Evolutionary conservation across 768 basidiomycete species (phyloP), one percentile per base, ranked within the genome.

Genomic region (Kwoniella sp.): DNA sequence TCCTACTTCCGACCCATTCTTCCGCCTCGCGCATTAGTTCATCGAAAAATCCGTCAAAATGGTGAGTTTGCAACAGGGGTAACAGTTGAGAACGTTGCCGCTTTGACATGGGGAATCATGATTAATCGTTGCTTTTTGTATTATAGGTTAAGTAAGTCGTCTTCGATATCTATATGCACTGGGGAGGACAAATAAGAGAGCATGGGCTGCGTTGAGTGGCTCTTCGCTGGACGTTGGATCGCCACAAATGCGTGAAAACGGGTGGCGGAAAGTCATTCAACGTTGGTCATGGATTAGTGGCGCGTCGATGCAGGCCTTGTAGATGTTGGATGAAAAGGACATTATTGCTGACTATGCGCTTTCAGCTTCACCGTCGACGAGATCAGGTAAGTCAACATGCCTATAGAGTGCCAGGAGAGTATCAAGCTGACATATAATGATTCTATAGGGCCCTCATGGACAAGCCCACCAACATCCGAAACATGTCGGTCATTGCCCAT

Each of bases 401-500:
- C 36, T 19, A 17, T 19, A 40, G 36, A 71, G 71, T 69, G n/a
- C n/a, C n/a, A n/a, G n/a, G n/a, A n/a, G n/a, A n/a, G n/a, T n/a
- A n/a, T n/a, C n/a, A n/a, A n/a, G n/a, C n/a, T n/a, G n/a, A n/a
- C n/a, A n/a, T n/a, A n/a, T n/a, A n/a, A n/a, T n/a, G n/a, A n/a
- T 25, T 40, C 7, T 13, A 33, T 49, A 30, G 48, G 48, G 22
- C 44, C 47, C 46, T 51, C 25, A 64, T 46, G 65, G 76, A 77
- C 76, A 59, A 60, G 33, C 73, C 76, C 22, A 77, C 76, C 71
- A 80, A 80, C 75, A 79, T 78, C 74, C 76, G 80, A 61, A 81
- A 81, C 80, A 81, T 82, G 81, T 82, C 82, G 63, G 82, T 82
- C 65, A 82, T 82, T 70, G 82, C 82, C 70, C 82, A 82, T 74